Evolutionary conservation across 768 basidiomycete genomes (phyloP).

Genomic region (Mycena haematopus): DNA sequence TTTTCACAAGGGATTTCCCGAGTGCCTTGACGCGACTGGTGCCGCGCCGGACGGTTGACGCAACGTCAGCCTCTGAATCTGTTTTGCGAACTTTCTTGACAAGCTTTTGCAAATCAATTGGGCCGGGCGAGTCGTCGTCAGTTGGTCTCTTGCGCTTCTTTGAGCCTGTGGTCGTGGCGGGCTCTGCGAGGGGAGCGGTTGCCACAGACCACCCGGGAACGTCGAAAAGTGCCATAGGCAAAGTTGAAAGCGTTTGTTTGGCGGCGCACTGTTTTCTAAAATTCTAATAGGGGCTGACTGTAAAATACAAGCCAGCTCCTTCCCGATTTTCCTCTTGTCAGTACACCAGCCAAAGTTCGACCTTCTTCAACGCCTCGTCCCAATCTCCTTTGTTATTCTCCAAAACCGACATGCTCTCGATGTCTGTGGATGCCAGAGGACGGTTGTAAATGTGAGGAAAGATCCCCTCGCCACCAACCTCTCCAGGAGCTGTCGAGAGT

Average conservation of each 20-base stretch:
- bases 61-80: conserved; percentile 22
- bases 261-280: too few species aligned
- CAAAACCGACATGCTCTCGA: conserved; percentile 46
- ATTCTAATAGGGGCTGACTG: too few species aligned
- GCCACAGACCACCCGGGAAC: conserved; percentile 74
- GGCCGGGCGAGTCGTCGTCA: conserved; percentile 40
- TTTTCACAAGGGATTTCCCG: conserved; percentile 28
- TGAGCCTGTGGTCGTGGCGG: conserved; percentile 37
- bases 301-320: too few species aligned
- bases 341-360: conserved; percentile 41
- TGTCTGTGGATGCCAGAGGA: conserved; percentile 50
- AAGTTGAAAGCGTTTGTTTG: conserved; percentile 11
- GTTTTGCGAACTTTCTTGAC: conserved; percentile 49
- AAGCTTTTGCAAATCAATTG: conserved; percentile 60
- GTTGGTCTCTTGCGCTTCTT: conserved; percentile 62
- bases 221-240: conserved; percentile 59
- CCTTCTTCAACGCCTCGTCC: conserved; percentile 34
- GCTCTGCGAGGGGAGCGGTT: conserved; percentile 46
- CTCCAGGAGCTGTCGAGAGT: conserved; percentile 44
- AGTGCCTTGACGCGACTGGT: conserved; percentile 22
- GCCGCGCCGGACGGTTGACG: conserved; percentile 23
- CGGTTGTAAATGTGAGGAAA: conserved; percentile 64
- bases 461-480: conserved; percentile 49
- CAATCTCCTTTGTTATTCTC: conserved; percentile 40
- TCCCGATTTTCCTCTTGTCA: conserved; percentile 24